A percentile compares a stretch with the other conserved stretches of the same genome.
These are phyloP conservation scores for Trametes maxima DNA, from an alignment of 768 basidiomycete genomes.

Conservation along the genomic window DNA sequence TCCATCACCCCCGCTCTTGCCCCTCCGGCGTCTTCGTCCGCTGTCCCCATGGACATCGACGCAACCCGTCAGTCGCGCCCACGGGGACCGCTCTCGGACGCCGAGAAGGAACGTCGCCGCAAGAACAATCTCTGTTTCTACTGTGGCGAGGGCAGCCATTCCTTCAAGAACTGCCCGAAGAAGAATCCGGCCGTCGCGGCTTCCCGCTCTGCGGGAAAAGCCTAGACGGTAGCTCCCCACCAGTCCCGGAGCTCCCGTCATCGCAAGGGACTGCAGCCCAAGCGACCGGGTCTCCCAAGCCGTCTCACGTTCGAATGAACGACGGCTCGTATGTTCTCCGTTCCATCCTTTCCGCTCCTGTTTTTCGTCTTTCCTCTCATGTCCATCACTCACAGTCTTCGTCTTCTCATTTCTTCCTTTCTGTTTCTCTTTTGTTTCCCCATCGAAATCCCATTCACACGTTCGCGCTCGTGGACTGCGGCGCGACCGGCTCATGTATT, in stretches of 20 bases:
- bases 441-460: slow-evolving; percentile 35
- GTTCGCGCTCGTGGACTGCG: slow-evolving; percentile 40
- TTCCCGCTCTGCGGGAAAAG: slow-evolving; percentile 22
- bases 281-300: neutral
- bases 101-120: slow-evolving; percentile 20
- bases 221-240: slow-evolving; percentile 20
- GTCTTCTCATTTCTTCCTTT: slow-evolving; percentile 30
- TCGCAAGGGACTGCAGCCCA: slow-evolving; percentile 7
- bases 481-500: slow-evolving; percentile 41
- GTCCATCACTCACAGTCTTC: slow-evolving; percentile 6
- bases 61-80: slow-evolving; percentile 7
- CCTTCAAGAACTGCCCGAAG: slow-evolving; percentile 31
- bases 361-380: slow-evolving; percentile 17
- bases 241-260: slow-evolving; percentile 26
- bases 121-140: slow-evolving; percentile 37
- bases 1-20: neutral
- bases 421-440: slow-evolving; percentile 32
- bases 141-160: slow-evolving; percentile 36
- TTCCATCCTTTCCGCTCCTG: slow-evolving; percentile 10
- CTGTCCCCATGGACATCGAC: slow-evolving; percentile 24
- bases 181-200: slow-evolving; percentile 18
- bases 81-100: neutral
- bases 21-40: neutral
- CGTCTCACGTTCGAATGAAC: slow-evolving; percentile 1
- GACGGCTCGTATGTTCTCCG: slow-evolving; percentile 16